phyloP scores from a whole-genome alignment of 805 yeast species.

The Metschnikowia noctiluminum region DNA sequence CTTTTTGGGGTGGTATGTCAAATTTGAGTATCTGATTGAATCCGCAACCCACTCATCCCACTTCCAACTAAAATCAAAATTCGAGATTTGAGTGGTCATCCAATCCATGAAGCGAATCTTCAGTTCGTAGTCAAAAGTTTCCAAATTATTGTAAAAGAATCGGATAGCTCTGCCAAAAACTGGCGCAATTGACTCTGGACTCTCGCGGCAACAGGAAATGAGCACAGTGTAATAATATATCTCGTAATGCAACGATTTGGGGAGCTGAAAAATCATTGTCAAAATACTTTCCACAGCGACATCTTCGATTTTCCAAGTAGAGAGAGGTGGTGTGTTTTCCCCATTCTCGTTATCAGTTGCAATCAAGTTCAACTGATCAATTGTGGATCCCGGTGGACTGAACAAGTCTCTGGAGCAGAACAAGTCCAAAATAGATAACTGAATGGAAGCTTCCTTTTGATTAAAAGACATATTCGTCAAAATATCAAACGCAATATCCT shows the following conservation, averaged over 20 bases:
- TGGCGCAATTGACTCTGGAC: slow-evolving; percentile 74
- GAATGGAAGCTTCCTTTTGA: slow-evolving; percentile 81
- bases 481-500: slow-evolving; percentile 73
- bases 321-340: slow-evolving; percentile 40
- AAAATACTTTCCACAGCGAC: slow-evolving; percentile 79
- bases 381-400: slow-evolving; percentile 64
- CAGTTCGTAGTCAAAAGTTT: slow-evolving; percentile 67
- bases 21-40: slow-evolving; percentile 41
- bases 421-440: slow-evolving; percentile 67
- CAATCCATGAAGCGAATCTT: slow-evolving; percentile 75
- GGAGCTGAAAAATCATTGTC: slow-evolving; percentile 73
- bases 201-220: slow-evolving; percentile 84
- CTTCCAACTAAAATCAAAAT: slow-evolving; percentile 94
- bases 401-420: slow-evolving; percentile 60
- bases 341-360: slow-evolving; percentile 40
- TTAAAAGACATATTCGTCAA: slow-evolving; percentile 83
- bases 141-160: slow-evolving; percentile 67
- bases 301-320: slow-evolving; percentile 92
- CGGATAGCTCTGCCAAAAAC: slow-evolving; percentile 88
- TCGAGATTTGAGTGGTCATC: slow-evolving; percentile 90
- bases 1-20: slow-evolving; percentile 66
- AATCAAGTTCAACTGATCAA: slow-evolving; percentile 57
- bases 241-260: slow-evolving; percentile 58
- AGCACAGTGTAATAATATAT: slow-evolving; percentile 83
- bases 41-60: slow-evolving; percentile 92